phyloP scores from a whole-genome alignment of 1,284 basidiomycete species.

The Hymenochaete sp. region DNA sequence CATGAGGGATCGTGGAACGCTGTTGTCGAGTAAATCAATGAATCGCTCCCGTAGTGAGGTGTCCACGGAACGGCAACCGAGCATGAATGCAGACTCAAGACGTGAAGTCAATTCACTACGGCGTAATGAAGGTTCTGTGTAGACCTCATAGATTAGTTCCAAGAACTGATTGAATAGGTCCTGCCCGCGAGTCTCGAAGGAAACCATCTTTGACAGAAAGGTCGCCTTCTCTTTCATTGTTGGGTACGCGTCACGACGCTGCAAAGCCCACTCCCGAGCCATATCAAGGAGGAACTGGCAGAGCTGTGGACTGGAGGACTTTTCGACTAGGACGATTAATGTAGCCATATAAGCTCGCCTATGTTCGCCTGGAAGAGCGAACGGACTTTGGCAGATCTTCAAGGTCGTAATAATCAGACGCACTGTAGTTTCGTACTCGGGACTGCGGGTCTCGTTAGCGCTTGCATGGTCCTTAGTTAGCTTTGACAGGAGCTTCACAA shows the following conservation, averaged over 20 bases:
- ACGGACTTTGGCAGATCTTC: conserved; percentile 62
- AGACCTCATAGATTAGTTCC: conserved; percentile 90
- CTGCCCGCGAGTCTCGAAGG: conserved; percentile 76
- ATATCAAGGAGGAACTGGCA: conserved; percentile 86
- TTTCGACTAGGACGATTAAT: conserved; percentile 81
- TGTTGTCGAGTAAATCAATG: conserved; percentile 85
- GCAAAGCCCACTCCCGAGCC: conserved; percentile 82
- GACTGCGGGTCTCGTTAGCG: conserved; percentile 36
- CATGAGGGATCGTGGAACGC: conserved; percentile 76
- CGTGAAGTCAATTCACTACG: conserved; percentile 92
- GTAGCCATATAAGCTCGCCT: conserved; percentile 66
- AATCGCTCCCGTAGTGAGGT: conserved; percentile 77
- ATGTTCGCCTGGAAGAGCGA: conserved; percentile 62
- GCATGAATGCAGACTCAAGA: conserved; percentile 87
- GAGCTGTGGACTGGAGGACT: conserved; percentile 77
- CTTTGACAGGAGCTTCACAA: conserved; percentile 83
- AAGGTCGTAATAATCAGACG: conserved; percentile 59
- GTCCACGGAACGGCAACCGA: conserved; percentile 86
- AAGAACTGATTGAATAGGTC: conserved; percentile 78
- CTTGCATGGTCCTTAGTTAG: conserved; percentile 85
- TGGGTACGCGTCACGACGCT: conserved; percentile 77
- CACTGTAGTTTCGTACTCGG: conserved; percentile 49
- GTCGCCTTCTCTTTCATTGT: conserved; percentile 95
- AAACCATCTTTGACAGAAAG: conserved; percentile 84
- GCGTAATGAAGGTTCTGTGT: conserved; percentile 77